phyloP scores from a whole-genome alignment of 371 early-diverging fungal species.

The Apophysomyces ossiformis region DNA sequence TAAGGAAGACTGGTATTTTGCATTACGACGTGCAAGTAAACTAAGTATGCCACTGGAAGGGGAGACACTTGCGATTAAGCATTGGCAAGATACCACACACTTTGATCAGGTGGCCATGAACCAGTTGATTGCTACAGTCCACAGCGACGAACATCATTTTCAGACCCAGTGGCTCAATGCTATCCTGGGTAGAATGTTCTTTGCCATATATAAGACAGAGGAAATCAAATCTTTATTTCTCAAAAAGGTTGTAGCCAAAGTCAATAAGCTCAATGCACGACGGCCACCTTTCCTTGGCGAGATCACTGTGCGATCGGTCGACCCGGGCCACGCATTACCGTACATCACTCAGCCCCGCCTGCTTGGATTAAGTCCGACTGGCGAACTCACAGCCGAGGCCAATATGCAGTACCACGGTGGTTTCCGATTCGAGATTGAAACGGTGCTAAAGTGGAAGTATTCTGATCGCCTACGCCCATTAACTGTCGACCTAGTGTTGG shows the following conservation, averaged over 20 bases:
- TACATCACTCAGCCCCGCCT: conserved; percentile 80
- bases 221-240: conserved; percentile 62
- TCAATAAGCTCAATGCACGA: conserved; percentile 68
- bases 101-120: conserved; percentile 63
- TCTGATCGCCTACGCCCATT: conserved; percentile 64
- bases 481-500: conserved; percentile 78
- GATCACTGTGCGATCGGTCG: conserved; percentile 78
- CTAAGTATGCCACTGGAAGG: conserved; percentile 17
- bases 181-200: conserved; percentile 80
- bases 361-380: conserved; percentile 65
- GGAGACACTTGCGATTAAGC: conserved; percentile 3
- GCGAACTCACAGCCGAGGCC: conserved; percentile 77
- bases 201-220: conserved; percentile 72
- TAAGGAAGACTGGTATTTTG: conserved; percentile 91
- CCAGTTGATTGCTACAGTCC: conserved; percentile 58
- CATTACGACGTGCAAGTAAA: conserved; percentile 54
- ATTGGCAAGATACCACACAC: conserved; percentile 43
- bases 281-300: conserved; percentile 81
- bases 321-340: conserved; percentile 82
- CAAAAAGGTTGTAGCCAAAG: conserved; percentile 68
- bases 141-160: conserved; percentile 66
- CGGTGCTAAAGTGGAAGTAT: conserved; percentile 62
- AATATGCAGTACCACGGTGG: conserved; percentile 82
- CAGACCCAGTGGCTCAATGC: conserved; percentile 91
- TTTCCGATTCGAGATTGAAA: conserved; percentile 73